These are phyloP conservation scores for Diplocarpon rosae DNA, from an alignment of 2,329 filamentous ascomycete genomes.

Conservation along the genomic window DNA sequence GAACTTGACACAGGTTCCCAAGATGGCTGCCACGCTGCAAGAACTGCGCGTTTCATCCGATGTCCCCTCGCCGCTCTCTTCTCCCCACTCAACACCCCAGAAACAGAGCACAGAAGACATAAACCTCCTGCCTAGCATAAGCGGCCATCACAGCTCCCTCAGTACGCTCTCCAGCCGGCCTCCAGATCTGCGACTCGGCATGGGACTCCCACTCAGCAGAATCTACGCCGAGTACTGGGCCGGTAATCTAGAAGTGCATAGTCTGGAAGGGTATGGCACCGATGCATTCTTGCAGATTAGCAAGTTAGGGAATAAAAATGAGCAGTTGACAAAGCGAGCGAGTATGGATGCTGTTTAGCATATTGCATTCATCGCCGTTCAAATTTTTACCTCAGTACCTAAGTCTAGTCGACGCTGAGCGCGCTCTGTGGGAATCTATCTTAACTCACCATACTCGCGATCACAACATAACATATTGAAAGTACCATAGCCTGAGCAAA, in stretches of 20 bases:
- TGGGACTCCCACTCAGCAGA: constrained; percentile 85
- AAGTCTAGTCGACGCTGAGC: too few relatives aligned
- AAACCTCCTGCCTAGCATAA: background rate
- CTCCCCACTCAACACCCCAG: background rate
- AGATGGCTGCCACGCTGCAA: constrained; percentile 87
- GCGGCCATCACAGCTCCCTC: constrained; percentile 42
- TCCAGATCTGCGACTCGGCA: constrained; percentile 78
- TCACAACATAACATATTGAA: too few relatives aligned
- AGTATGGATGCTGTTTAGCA: constrained; percentile 58
- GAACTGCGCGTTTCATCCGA: constrained; percentile 48
- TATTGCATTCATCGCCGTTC: too few relatives aligned
- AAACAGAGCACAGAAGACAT: background rate
- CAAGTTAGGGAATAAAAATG: constrained; percentile 94
- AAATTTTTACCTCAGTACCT: too few relatives aligned
- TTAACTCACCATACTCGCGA: too few relatives aligned
- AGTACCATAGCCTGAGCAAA: too few relatives aligned
- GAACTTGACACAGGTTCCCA: constrained; percentile 78
- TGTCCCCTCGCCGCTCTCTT: constrained; percentile 2
- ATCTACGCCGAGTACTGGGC: constrained; percentile 99
- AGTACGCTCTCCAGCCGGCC: constrained; percentile 71
- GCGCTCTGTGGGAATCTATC: too few relatives aligned
- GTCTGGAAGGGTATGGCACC: constrained; percentile 87
- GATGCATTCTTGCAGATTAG: constrained; percentile 95
- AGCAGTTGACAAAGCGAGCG: constrained; percentile 72
- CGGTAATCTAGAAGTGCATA: constrained; percentile 81